Percentiles rank a stretch among this genome's conserved stretches.
Evolutionary conservation across 2,329 filamentous ascomycete genomes (phyloP).

Genomic region (Pyrenophora tritici-repentis): DNA sequence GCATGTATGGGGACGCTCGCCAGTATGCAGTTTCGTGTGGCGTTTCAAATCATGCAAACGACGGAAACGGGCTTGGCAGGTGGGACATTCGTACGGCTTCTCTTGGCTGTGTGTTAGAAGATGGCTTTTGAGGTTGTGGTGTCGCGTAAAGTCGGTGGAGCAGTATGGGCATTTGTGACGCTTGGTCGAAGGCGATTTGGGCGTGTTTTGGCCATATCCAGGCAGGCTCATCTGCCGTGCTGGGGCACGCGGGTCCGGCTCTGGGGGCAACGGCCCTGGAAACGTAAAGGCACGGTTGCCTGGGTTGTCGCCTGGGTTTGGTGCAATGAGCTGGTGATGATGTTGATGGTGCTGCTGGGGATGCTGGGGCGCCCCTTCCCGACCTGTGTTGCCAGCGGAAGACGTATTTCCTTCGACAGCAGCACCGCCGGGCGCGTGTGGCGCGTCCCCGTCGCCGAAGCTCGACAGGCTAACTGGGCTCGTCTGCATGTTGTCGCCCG

Average conservation of each 20-base stretch:
- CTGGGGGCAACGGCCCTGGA: conserved; percentile 60
- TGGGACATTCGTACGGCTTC: conserved; percentile 92
- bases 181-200: conserved; percentile 76
- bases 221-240: conserved; percentile 65
- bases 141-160: conserved; percentile 92
- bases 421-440: conserved; percentile 53
- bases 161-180: conserved; percentile 98
- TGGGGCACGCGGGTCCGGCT: conserved; percentile 55
- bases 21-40: conserved; percentile 94
- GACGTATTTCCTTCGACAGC: conserved; percentile 57
- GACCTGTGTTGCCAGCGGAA: conserved; percentile 49
- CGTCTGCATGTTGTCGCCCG: conserved; percentile 55
- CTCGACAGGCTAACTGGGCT: conserved; percentile 60
- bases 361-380: conserved; percentile 46
- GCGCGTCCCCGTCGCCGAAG: conserved; percentile 58
- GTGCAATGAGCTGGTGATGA: conserved; percentile 44
- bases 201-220: conserved; percentile 60
- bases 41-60: conserved; percentile 93
- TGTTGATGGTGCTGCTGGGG: conserved; percentile 27
- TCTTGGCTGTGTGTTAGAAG: conserved; percentile 97
- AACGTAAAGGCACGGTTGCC: conserved; percentile 66
- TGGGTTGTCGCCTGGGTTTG: conserved; percentile 43
- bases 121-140: conserved; percentile 97
- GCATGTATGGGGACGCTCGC: conserved; percentile 92
- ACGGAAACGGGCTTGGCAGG: conserved; percentile 91